phyloP scores from a whole-genome alignment of 2,329 filamentous ascomycete genomes.

The Arthrobotrys sinensis region DNA sequence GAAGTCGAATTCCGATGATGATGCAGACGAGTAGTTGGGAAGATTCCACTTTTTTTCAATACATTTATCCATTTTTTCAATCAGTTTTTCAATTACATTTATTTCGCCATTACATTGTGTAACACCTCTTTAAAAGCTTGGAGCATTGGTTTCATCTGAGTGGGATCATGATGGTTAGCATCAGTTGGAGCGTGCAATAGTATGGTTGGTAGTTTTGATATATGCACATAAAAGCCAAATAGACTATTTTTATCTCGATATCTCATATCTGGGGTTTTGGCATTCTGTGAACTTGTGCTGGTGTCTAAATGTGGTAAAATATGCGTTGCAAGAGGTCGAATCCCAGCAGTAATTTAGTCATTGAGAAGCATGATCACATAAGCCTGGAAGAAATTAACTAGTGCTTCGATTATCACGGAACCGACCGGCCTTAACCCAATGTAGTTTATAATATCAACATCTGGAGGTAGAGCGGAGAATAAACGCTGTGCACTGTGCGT shows the following conservation, averaged over 20 bases:
- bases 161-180: background rate
- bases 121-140: background rate
- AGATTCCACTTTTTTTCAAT: background rate
- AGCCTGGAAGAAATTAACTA: background rate
- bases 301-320: constrained; percentile 20
- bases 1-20: background rate
- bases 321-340: constrained; percentile 18
- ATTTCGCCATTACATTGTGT: no score
- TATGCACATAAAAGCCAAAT: constrained; percentile 5
- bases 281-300: no score
- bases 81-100: no score
- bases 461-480: background rate
- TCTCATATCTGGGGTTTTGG: no score
- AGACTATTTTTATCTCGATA: background rate
- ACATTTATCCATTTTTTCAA: no score
- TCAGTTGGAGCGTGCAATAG: background rate
- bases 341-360: background rate
- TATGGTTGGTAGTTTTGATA: background rate
- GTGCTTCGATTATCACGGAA: background rate
- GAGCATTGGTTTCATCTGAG: background rate
- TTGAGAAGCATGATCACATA: background rate
- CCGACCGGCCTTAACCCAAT: constrained; percentile 4
- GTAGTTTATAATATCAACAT: constrained; percentile 15
- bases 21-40: background rate
- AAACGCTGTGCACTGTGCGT: background rate